Percentiles rank a stretch among this genome's conserved stretches.
Conservation (phyloP, 129 eudicot species). For the Mikania micrantha region DNA sequence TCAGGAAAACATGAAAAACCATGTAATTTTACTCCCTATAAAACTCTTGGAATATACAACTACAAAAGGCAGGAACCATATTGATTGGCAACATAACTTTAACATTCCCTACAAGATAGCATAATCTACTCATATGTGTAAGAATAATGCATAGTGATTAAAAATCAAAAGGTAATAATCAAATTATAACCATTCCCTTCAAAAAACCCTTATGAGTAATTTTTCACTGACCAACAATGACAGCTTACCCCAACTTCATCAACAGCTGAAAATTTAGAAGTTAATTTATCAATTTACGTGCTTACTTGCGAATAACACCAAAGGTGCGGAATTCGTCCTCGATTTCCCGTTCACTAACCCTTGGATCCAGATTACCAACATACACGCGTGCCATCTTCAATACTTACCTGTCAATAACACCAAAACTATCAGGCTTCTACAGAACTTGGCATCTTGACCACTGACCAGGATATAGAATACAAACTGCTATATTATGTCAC, state of each 20-base stretch:
- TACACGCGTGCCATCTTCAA: neutral
- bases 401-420: neutral
- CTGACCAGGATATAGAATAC: too few relatives aligned
- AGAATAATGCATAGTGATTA: neutral
- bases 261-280: neutral
- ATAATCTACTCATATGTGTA: neutral
- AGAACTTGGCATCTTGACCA: neutral
- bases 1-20: too few relatives aligned
- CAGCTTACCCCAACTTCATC: neutral
- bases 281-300: neutral
- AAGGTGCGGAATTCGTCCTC: neutral
- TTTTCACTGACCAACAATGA: neutral
- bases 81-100: neutral
- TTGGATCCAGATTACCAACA: neutral
- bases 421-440: neutral
- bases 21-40: too few relatives aligned
- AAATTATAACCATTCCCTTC: neutral
- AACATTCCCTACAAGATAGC: neutral
- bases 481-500: too few relatives aligned
- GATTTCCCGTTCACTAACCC: neutral
- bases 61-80: neutral
- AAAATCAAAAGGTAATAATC: neutral
- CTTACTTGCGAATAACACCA: conserved; percentile 68
- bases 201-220: conserved; percentile 38
- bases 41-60: neutral